Conservation (phyloP, 2,329 filamentous ascomycete species). For the Trichoderma simmonsii region DNA sequence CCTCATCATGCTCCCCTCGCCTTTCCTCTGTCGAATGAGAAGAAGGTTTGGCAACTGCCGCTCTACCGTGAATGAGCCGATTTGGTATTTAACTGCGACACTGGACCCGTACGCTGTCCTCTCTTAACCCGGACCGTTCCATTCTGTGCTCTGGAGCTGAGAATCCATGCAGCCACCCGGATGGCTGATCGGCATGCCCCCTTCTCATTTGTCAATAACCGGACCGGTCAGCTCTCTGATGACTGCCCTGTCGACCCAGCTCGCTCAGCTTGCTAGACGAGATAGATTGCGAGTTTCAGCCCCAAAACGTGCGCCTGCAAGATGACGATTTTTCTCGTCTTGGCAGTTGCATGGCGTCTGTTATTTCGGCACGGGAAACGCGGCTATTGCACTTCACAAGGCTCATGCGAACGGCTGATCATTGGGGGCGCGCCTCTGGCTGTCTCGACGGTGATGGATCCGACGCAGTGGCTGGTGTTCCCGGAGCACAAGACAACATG, state of each 20-base stretch:
- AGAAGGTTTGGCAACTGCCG: background rate
- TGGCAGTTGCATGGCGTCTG: conserved; percentile 3
- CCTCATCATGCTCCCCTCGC: background rate
- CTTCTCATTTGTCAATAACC: conserved; percentile 19
- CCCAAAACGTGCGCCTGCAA: conserved; percentile 6
- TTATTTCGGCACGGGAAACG: background rate
- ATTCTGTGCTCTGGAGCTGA: conserved; percentile 8
- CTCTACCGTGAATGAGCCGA: background rate
- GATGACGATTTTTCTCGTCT: conserved; percentile 9
- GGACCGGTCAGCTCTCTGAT: conserved; percentile 17
- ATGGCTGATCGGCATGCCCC: conserved; percentile 1
- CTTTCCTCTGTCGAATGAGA: background rate
- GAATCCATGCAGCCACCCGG: conserved; percentile 19
- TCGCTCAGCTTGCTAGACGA: background rate
- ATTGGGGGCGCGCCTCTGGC: background rate
- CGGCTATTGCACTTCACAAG: conserved; percentile 14
- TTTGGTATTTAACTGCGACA: conserved; percentile 5
- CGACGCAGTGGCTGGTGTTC: conserved; percentile 16
- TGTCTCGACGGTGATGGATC: conserved; percentile 6
- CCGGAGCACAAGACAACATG: background rate
- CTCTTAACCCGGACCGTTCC: conserved; percentile 4
- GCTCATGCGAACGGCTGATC: background rate
- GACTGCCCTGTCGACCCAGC: conserved; percentile 8
- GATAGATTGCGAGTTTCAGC: background rate
- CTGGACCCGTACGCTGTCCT: conserved; percentile 1